Evolutionary conservation across 768 basidiomycete species (phyloP).

Genomic region (Lactifluus volemus): DNA sequence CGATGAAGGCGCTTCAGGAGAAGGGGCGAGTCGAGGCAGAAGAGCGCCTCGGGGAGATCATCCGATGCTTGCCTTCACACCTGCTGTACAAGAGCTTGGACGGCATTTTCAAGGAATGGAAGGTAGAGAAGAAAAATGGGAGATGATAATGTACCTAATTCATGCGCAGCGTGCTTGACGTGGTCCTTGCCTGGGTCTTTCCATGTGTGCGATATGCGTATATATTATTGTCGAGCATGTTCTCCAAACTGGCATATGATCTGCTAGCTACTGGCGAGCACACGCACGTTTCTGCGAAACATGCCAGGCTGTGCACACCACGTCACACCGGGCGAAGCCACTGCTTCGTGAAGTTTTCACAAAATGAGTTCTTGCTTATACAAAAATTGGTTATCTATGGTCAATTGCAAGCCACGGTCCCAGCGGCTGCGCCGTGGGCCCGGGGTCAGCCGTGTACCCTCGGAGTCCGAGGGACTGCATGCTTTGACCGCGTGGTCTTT

Average conservation of each 20-base stretch:
- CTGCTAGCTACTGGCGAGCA: background rate
- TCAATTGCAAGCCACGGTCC: background rate
- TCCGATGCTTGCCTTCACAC: conserved; percentile 79
- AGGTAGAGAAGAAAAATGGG: conserved; percentile 71
- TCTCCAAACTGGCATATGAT: background rate
- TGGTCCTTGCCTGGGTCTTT: background rate
- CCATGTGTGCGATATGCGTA: conserved; percentile 1
- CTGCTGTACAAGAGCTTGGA: conserved; percentile 88
- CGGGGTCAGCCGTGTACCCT: background rate
- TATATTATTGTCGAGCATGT: conserved; percentile 2
- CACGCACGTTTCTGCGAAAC: background rate
- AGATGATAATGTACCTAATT: conserved; percentile 23
- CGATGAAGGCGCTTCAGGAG: conserved; percentile 50
- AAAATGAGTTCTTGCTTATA: background rate
- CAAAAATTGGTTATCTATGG: background rate
- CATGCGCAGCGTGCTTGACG: conserved; percentile 2
- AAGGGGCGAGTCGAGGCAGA: conserved; percentile 67
- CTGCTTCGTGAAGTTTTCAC: conserved; percentile 4
- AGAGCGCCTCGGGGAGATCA: conserved; percentile 77
- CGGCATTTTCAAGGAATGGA: conserved; percentile 91
- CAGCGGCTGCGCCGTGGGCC: background rate
- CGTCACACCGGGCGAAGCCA: conserved; percentile 9
- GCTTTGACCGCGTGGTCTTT: conserved; percentile 8
- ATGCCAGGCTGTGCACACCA: conserved; percentile 4
- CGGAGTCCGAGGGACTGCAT: background rate